Conservation (phyloP, 768 basidiomycete species). For the Exsudoporus frostii region DNA sequence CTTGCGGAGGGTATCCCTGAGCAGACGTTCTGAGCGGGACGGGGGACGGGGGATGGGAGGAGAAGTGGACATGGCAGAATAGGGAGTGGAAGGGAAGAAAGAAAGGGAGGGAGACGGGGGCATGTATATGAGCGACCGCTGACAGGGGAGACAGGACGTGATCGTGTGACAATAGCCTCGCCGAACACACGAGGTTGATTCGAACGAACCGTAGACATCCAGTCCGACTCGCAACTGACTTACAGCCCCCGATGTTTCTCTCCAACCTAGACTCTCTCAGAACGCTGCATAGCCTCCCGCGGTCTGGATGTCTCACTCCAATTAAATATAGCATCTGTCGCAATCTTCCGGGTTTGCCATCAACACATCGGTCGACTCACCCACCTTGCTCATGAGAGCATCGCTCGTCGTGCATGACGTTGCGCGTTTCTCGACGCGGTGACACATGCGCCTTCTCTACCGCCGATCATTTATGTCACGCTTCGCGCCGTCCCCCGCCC, state of each 20-base stretch:
- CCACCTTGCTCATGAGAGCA: neutral
- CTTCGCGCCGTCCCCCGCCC: conserved; percentile 1
- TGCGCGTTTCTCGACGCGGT: neutral
- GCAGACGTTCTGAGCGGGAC: conserved; percentile 52
- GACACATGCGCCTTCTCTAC: neutral
- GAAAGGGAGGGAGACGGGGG: neutral
- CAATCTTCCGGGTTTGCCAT: no score
- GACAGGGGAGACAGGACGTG: conserved; percentile 23
- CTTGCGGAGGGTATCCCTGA: conserved; percentile 55
- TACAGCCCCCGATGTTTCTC: neutral
- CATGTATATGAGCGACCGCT: conserved; percentile 24
- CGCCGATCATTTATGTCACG: conserved; percentile 5
- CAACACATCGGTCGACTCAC: no score
- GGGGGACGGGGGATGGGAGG: conserved; percentile 35
- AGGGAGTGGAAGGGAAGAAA: conserved; percentile 10
- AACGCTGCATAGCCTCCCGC: neutral
- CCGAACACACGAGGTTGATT: conserved; percentile 15
- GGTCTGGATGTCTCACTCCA: no score
- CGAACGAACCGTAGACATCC: neutral
- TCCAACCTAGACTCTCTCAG: no score
- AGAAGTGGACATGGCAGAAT: conserved; percentile 13
- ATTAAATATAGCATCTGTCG: neutral
- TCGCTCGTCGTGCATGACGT: no score
- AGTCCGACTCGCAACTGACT: neutral
- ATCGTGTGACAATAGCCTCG: conserved; percentile 25